Evolutionary conservation across 768 basidiomycete genomes (phyloP), one percentile per base, ranked within the genome.

Genomic region (Suillus plorans): DNA sequence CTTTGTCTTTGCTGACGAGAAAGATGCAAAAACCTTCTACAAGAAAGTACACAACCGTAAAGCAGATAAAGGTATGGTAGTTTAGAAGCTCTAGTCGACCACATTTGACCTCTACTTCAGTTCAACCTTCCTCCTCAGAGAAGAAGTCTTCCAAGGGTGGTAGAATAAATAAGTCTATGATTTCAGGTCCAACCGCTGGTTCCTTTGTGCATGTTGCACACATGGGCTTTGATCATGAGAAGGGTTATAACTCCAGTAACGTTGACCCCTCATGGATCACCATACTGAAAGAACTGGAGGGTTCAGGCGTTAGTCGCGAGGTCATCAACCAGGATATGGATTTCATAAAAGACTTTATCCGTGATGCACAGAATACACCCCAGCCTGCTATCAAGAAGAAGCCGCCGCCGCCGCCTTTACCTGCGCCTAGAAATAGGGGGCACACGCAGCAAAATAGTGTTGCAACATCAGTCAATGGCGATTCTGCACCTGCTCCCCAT

Each of bases 181-280:
- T 99, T 58, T 95, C 94, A 13, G 90, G 82, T 0, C 96, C 95
- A 2, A 85, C 87, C 5, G 75, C 80, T 1, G 89, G 89, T 16
- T 90, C 90, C 9, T 98, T 98, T 80, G 84, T 86, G 64, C 96
- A 98, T 72, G 84, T 97, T 52, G 94, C 91, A 0, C 96, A 98
- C 73, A 97, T 99, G 92, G 96, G 95, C 14, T 97, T 90, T 75
- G 92, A 97, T 70, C 75, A 85, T 0, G 88, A 97, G 68, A 85
- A 88, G 31, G 97, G 97, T 3, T 98, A 94, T 76, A 90, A 89
- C 0, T 92, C 90, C 1, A 84, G 82, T 18, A 92, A 92, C 61
- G 92, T 99, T 6, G 97, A 99, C 75, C 87, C 92, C 1, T 92
- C 90, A 5, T 99, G 97, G 97, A 81, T 86, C 53, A 80, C 86